Base-by-base conservation (phyloP, 1,284 basidiomycete genomes). In the Athelia psychrophila region DNA sequence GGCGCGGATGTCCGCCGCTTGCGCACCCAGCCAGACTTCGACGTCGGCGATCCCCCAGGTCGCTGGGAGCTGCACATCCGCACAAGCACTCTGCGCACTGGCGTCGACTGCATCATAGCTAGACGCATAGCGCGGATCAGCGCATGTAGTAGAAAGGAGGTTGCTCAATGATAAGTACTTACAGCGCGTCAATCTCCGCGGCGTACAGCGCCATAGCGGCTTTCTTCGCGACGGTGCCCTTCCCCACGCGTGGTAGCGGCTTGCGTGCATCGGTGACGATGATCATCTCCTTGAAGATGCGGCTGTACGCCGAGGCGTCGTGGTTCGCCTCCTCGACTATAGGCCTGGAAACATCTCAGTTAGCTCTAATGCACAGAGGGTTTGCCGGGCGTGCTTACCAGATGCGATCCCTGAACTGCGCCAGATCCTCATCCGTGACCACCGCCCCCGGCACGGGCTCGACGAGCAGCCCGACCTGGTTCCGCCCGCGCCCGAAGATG, bases 271-370 rank as follows among this genome's bases (percentile, higher is more conserved):
- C 58, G 0, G 65, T 57, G 33, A 74, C 51, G 1, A 74, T 46
- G 20, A 75, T 69, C 69, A 74, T 71, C 47, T 73, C 74, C 50
- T 74, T 73, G 58, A 69, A 74, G 22, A 78, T 69, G 27, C 71
- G 59, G 48, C 70, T 72, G 55, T 70, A 72, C 0, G 64, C 62
- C 9, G 74, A 74, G 1, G 66, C 67, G 15, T 56, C 54, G 36
- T 57, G 61, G 54, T 78, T 77, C 0, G 74, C 76, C 44, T 73
- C 69, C 44, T 75, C 69, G n/a, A 78, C 63, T 2, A 60, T 57
- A 0, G 64, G 59, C 67, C 67, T 71, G 50, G 5, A 30, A 5
- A 13, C n/a, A n/a, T n/a, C n/a, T 27, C 50, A 23, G 32, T 42
- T 6, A 42, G 38, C 6, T 30, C 38, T 18, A 42, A 5, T 6